Conservation (phyloP, 202 grass and related monocot genomes). For the Digitaria exilis region DNA sequence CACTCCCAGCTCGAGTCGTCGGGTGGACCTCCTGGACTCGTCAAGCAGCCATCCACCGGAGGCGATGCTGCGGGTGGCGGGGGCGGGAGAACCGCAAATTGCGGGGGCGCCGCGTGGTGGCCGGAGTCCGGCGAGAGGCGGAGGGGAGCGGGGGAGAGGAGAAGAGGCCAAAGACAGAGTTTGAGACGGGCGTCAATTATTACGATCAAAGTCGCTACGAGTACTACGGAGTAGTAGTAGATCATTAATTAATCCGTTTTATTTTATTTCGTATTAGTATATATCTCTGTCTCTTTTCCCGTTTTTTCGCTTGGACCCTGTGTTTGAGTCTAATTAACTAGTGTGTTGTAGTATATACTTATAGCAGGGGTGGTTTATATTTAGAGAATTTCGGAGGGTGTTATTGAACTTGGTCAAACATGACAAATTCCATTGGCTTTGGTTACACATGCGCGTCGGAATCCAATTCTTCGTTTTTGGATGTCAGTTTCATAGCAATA, state of each 20-base stretch:
- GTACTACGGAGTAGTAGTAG: no score
- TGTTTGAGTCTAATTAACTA: not conserved
- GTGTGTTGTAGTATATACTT: no score
- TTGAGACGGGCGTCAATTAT: constrained; percentile 13
- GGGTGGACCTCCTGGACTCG: not conserved
- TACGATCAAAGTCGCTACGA: not conserved
- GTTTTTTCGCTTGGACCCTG: not conserved
- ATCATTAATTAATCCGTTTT: constrained; percentile 3
- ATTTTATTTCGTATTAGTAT: not conserved
- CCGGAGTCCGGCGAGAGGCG: constrained; percentile 37
- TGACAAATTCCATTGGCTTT: not conserved
- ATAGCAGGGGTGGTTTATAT: no score
- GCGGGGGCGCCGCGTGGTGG: no score
- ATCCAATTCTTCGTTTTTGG: not conserved
- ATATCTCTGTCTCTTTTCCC: not conserved
- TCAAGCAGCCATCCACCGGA: constrained; percentile 13
- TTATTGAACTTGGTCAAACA: not conserved
- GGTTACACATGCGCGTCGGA: not conserved
- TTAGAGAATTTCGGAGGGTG: not conserved
- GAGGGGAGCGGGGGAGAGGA: not conserved
- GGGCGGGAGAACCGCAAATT: no score
- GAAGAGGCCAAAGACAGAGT: not conserved
- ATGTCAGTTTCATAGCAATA: not conserved
- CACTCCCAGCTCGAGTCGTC: not conserved
- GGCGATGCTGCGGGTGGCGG: not conserved